Conservation (phyloP, 1,139 yeast species). For the Saccharomyces pastorianus region DNA sequence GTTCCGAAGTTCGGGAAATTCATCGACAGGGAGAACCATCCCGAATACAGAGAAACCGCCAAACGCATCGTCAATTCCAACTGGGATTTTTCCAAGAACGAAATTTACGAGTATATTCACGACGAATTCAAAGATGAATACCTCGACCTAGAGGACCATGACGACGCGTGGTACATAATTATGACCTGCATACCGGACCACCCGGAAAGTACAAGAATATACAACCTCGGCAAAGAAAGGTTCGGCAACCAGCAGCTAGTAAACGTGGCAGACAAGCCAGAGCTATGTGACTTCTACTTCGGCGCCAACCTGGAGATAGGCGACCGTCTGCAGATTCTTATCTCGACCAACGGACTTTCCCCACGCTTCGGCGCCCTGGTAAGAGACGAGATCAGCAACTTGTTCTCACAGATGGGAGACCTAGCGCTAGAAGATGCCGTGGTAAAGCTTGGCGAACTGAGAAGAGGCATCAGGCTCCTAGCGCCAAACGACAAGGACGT, state of each 20-base stretch:
- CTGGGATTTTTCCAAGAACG: slow-evolving; percentile 6
- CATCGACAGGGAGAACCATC: slow-evolving; percentile 5
- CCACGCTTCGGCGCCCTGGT: slow-evolving; percentile 30
- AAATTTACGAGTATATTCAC: slow-evolving; percentile 15
- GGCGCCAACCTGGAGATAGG: slow-evolving; percentile 25
- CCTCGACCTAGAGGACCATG: slow-evolving; percentile 11
- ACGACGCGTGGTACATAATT: slow-evolving; percentile 22
- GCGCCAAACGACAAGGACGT: slow-evolving; percentile 13
- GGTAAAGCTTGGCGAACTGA: slow-evolving; percentile 20
- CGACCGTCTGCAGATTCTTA: slow-evolving; percentile 21
- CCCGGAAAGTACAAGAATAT: slow-evolving; percentile 19
- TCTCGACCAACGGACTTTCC: slow-evolving; percentile 30
- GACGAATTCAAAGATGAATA: slow-evolving; percentile 13
- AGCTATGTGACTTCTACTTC: slow-evolving; percentile 31
- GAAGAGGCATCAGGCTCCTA: slow-evolving; percentile 16
- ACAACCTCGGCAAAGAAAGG: slow-evolving; percentile 16
- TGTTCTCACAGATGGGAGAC: slow-evolving; percentile 8
- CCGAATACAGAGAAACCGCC: slow-evolving; percentile 4
- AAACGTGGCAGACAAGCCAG: slow-evolving; percentile 32
- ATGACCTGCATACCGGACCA: slow-evolving; percentile 28
- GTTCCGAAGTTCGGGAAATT: slow-evolving; percentile 7
- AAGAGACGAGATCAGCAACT: slow-evolving; percentile 22
- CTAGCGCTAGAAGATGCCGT: slow-evolving; percentile 21
- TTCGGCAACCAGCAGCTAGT: slow-evolving; percentile 27
- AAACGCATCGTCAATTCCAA: neutral